Conservation (phyloP, 2,329 filamentous ascomycete genomes). For the Pseudocercospora crystallina region DNA sequence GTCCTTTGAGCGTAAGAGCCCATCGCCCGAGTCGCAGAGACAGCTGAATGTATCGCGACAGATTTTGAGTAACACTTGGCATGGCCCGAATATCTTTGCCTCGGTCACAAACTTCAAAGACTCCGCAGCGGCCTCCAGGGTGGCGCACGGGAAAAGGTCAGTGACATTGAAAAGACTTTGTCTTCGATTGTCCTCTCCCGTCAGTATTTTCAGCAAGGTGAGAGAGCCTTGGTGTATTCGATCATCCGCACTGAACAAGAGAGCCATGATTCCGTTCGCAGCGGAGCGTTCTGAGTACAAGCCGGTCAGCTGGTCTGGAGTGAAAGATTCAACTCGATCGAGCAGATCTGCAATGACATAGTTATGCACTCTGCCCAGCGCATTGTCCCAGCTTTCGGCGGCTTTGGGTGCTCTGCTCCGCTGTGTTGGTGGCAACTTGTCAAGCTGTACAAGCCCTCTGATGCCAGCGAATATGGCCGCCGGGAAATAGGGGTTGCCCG, state of each 20-base stretch:
- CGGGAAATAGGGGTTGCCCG: constrained; percentile 69
- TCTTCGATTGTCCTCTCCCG: constrained; percentile 63
- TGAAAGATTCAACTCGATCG: constrained; percentile 76
- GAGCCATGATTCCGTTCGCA: constrained; percentile 72
- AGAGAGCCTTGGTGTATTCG: constrained; percentile 77
- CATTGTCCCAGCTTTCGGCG: constrained; percentile 74
- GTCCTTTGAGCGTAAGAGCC: constrained; percentile 61
- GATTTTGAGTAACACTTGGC: constrained; percentile 60
- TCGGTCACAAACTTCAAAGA: constrained; percentile 57
- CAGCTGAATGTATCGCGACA: constrained; percentile 63
- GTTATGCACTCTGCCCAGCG: constrained; percentile 62
- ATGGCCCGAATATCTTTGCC: constrained; percentile 60
- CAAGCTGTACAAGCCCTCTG: constrained; percentile 69
- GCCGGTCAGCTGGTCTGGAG: constrained; percentile 64
- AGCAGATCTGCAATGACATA: constrained; percentile 72
- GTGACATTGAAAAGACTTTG: constrained; percentile 63
- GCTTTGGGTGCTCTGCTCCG: constrained; percentile 48
- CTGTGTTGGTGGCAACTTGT: constrained; percentile 59
- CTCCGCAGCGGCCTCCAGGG: constrained; percentile 56
- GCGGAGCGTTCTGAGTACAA: constrained; percentile 68
- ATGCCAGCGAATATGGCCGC: constrained; percentile 71
- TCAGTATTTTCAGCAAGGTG: constrained; percentile 79
- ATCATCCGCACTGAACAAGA: constrained; percentile 78
- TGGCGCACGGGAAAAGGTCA: constrained; percentile 56
- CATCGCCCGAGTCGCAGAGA: constrained; percentile 63